Base-by-base conservation (phyloP, 129 eudicot genomes). In the Gnaphalium uliginosum region DNA sequence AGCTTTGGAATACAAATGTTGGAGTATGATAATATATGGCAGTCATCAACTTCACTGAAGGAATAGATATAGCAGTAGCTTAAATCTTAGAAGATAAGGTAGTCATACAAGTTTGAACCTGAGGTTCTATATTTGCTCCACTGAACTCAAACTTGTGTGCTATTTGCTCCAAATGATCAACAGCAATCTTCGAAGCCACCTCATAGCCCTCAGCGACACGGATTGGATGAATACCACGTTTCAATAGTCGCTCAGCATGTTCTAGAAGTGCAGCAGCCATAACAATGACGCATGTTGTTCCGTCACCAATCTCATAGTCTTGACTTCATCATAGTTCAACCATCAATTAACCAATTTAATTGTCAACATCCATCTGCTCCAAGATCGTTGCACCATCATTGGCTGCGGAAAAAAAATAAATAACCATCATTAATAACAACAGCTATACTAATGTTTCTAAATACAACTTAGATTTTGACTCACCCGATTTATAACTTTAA, bases 281-380 rank as follows among this genome's bases (percentile, higher is more conserved):
- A 71, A 93, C 96, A 78, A 90, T 96, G 5, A 93, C 96, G 54
- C 98, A 96, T 72, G 98, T 93, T 35, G 96, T 93, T 27, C 98
- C 96, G 72, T 93, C 96, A 72, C 98, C 98, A 53, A 88, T 88
- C 78, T 93, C 98, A 76, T 90, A 93, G 80, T 93, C 98, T 82
- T 93, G 98, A 77, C 96, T 93, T 35, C 96, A 86, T 33, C 96
- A 93, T 30, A 93, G 81, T 66, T 93, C 96, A 68, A 93, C 98
- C 98, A 93, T 88, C 71, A 93, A 86, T 80, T 88, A 90, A n/a
- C 92, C 98, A 74, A 93, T 93, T 57, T 93, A 96, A 75, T 88
- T 93, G 84, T 93, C 96, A 59, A 93, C 96, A 37, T 93, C 98
- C 98, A 93, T 93, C 77, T 83, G 98, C 81, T 93, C 98, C 91